Percentiles rank a stretch among this genome's conserved stretches.
Evolutionary conservation across 1,139 yeast genomes (phyloP).

Genomic region (Meyerozyma elateridarum): DNA sequence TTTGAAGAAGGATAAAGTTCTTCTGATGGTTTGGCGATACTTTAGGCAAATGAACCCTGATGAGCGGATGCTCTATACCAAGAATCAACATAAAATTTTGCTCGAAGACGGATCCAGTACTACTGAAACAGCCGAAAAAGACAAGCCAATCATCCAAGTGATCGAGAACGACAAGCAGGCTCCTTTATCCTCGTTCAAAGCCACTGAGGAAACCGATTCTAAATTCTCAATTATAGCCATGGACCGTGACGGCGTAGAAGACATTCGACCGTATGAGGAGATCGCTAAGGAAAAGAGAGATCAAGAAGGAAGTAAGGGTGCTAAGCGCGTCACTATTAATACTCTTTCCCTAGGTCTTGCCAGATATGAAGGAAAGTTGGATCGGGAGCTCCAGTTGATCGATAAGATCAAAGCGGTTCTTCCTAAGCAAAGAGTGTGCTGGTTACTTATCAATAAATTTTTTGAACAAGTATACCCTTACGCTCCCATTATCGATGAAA

Average conservation of each 20-base stretch:
- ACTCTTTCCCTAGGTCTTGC: constrained; percentile 27
- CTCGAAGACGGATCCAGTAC: no score
- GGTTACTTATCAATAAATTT: constrained; percentile 44
- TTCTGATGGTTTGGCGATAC: constrained; percentile 33
- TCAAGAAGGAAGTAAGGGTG: constrained; percentile 14
- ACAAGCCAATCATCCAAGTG: constrained; percentile 6
- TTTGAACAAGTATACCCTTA: constrained; percentile 42
- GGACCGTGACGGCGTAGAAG: constrained; percentile 20
- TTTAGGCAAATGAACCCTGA: no score
- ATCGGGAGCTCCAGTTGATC: constrained; percentile 24
- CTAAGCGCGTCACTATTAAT: constrained; percentile 15
- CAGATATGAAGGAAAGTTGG: constrained; percentile 29
- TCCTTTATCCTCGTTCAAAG: constrained; percentile 3
- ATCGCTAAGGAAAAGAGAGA: constrained; percentile 21
- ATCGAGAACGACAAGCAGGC: not conserved
- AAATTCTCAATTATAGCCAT: constrained; percentile 11
- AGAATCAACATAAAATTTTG: no score
- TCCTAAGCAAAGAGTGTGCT: constrained; percentile 39
- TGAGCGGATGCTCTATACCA: no score
- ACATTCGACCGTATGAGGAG: constrained; percentile 18
- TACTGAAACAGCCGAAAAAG: constrained; percentile 5
- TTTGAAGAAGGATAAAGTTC: constrained; percentile 45
- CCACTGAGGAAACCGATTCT: not conserved
- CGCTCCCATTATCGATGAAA: constrained; percentile 46
- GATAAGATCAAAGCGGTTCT: constrained; percentile 35